Evolutionary conservation across 495 filamentous ascomycete genomes (phyloP), one percentile per base, ranked within the genome.

Genomic region (Talaromyces liani): DNA sequence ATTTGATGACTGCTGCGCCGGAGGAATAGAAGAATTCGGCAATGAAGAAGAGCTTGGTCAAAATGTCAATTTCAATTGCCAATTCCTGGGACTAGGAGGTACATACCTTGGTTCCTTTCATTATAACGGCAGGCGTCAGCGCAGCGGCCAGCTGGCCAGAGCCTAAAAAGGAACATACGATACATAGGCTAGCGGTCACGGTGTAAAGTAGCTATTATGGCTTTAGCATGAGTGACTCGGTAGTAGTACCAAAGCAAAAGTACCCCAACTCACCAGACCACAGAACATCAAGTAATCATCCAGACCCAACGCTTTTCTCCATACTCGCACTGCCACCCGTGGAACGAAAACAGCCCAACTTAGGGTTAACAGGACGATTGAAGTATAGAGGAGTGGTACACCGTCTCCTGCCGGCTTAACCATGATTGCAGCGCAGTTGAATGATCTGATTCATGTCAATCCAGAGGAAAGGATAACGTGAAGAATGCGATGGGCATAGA

Each of bases 21-120:
- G 57, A 59, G 20, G 57, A 4, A 6, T 59, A 59, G 57, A 59
- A 59, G 57, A 59, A 59, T 14, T 59, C 57, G 9, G 57, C 57
- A 36, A 59, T 59, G 31, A 59, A 59, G 29, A 59, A 59, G 12
- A 59, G 57, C 57, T 59, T 58, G 12, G 6, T 33, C 29, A 58
- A 20, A 58, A 12, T 7, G 56, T 34, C 25, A 34, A 29, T 33
- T 36, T 36, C 33, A 36, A 36, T 10, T 33, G 8, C n/a, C 27
- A 18, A 12, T 59, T 7, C 12, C 33, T 34, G 57, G 22, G 1
- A 5, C 29, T 34, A 33, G 20, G 29, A n/a, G n/a, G 10, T 10
- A 34, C 31, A 59, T 39, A 59, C 57, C 57, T 59, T 59, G 27
- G 57, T 59, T 9, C 57, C 57, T 39, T 59, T 34, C 33, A 12